Percentiles rank a stretch among this genome's conserved stretches.
These are phyloP conservation scores for Tanacetum coccineum DNA, from an alignment of 129 eudicot genomes.

Conservation along the genomic window DNA sequence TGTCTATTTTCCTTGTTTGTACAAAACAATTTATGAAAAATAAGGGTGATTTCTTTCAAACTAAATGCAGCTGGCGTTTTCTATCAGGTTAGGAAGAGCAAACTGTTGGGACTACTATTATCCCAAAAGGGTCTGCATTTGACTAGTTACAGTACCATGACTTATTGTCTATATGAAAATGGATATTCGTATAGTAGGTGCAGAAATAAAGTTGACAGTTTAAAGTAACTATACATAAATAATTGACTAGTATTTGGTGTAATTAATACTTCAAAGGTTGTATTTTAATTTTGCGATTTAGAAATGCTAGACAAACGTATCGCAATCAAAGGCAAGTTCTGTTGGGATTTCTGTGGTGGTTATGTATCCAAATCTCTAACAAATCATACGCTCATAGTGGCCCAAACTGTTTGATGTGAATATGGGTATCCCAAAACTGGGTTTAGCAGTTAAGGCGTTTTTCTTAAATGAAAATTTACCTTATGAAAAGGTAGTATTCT, in stretches of 20 bases:
- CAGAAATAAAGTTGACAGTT: not conserved
- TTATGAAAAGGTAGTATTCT: not conserved
- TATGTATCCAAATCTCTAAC: too few relatives aligned
- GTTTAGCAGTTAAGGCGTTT: not conserved
- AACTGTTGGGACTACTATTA: not conserved
- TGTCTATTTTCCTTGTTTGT: too few relatives aligned
- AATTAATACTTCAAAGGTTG: not conserved
- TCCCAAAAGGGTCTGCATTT: not conserved
- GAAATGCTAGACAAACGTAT: too few relatives aligned
- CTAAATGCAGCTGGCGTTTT: not conserved
- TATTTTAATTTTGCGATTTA: not conserved
- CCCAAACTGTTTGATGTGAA: too few relatives aligned
- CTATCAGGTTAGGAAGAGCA: constrained; percentile 3
- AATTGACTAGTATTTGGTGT: not conserved
- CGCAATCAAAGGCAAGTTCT: too few relatives aligned
- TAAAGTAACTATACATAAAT: not conserved
- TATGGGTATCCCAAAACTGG: too few relatives aligned
- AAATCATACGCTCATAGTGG: too few relatives aligned
- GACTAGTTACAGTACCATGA: not conserved
- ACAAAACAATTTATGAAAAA: too few relatives aligned
- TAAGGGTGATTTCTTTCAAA: too few relatives aligned
- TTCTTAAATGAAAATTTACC: not conserved
- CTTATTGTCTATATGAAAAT: not conserved
- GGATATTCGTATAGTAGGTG: not conserved
- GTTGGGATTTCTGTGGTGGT: too few relatives aligned